Evolutionary conservation across 306 rosid genomes (phyloP).

Genomic region (Alnus rubra): DNA sequence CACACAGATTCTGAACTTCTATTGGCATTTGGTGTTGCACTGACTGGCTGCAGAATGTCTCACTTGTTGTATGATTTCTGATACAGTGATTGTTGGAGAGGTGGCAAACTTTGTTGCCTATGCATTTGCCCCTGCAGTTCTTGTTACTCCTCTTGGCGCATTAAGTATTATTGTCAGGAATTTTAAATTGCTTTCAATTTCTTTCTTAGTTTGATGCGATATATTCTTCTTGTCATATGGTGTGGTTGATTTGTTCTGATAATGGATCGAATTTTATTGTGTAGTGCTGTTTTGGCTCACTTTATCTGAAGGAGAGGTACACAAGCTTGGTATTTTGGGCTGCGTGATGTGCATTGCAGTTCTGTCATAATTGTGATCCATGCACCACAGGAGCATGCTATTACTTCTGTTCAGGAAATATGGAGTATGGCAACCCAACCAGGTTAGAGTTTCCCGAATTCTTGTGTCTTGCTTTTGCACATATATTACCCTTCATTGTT

Average conservation of each 20-base stretch:
- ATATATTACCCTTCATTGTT: slow-evolving; percentile 13
- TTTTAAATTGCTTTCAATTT: slow-evolving; percentile 16
- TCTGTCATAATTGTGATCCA: slow-evolving; percentile 67
- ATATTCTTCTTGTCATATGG: slow-evolving; percentile 17
- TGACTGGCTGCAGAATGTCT: slow-evolving; percentile 39
- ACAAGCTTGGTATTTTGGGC: slow-evolving; percentile 73
- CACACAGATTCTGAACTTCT: slow-evolving; percentile 10
- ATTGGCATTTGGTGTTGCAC: slow-evolving; percentile 27
- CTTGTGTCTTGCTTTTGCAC: slow-evolving; percentile 12
- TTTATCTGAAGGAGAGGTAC: slow-evolving; percentile 79
- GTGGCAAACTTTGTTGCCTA: slow-evolving; percentile 80
- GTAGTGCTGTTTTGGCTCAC: slow-evolving; percentile 84
- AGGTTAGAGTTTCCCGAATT: slow-evolving; percentile 40
- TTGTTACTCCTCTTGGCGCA: slow-evolving; percentile 95
- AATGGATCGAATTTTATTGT: slow-evolving; percentile 22
- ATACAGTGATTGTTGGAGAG: slow-evolving; percentile 89
- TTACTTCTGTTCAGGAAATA: slow-evolving; percentile 67
- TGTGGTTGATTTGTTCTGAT: slow-evolving; percentile 14
- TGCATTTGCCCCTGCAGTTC: slow-evolving; percentile 91
- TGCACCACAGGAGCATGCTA: slow-evolving; percentile 74
- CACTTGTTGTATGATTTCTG: slow-evolving; percentile 45
- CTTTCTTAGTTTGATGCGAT: neutral
- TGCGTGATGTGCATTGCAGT: slow-evolving; percentile 79
- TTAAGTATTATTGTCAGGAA: slow-evolving; percentile 82
- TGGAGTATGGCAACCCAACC: slow-evolving; percentile 90